Percentiles rank a stretch among this genome's conserved stretches.
Conservation (phyloP, 2,329 filamentous ascomycete species). For the Aspergillus fijiensis region DNA sequence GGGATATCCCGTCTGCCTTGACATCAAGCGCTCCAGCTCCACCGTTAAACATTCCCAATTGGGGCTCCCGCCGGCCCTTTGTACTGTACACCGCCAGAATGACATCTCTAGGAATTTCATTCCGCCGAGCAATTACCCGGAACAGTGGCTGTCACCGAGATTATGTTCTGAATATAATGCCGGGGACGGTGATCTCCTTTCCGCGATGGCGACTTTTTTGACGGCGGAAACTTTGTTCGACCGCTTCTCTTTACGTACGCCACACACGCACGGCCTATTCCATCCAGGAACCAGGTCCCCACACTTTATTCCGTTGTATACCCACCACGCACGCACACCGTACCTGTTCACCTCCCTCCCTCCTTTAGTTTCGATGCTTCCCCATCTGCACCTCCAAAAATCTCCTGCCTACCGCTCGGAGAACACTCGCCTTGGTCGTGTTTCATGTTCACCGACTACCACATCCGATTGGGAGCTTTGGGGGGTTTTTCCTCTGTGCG, state of each 20-base stretch:
- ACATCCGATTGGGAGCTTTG: neutral
- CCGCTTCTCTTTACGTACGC: neutral
- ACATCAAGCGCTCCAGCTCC: slow-evolving; percentile 8
- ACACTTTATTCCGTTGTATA: too few species aligned
- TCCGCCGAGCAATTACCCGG: slow-evolving; percentile 9
- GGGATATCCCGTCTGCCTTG: neutral
- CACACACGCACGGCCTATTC: neutral
- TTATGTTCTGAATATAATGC: too few species aligned
- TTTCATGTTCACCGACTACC: slow-evolving; percentile 3
- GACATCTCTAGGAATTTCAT: neutral
- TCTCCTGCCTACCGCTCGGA: too few species aligned
- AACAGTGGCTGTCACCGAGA: slow-evolving; percentile 1
- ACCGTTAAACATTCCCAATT: slow-evolving; percentile 19
- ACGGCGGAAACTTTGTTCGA: neutral
- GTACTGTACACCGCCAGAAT: slow-evolving; percentile 24
- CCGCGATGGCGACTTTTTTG: slow-evolving; percentile 2
- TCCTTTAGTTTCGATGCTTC: neutral
- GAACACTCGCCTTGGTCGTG: neutral
- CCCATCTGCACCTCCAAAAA: too few species aligned
- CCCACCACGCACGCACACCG: neutral
- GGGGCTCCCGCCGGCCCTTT: slow-evolving; percentile 10
- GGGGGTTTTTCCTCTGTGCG: slow-evolving; percentile 7
- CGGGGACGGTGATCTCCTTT: neutral
- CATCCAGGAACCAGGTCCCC: slow-evolving; percentile 4
- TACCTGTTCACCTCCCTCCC: neutral